These are phyloP conservation scores for Elongisporangium prolatum DNA, from an alignment of 352 stramenopile genomes.

Conservation along the genomic window DNA sequence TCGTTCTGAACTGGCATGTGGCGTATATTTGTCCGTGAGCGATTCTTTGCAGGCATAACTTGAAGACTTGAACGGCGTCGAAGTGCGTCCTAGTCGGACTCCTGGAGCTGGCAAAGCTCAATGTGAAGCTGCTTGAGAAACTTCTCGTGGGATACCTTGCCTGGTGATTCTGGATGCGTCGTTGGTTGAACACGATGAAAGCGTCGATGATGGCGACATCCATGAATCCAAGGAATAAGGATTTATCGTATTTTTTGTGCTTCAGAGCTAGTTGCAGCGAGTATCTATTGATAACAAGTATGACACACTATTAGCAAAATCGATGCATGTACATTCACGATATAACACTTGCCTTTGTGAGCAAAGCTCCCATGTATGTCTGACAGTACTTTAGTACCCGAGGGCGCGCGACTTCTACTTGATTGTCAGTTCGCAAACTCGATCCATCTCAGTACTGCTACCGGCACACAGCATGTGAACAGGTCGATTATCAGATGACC, in stretches of 20 bases:
- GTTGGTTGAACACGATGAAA: conserved; percentile 8
- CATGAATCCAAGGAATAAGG: conserved; percentile 7
- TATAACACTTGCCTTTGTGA: conserved; percentile 2
- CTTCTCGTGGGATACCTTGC: conserved; percentile 3
- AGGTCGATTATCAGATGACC: conserved; percentile 1
- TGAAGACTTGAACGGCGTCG: neutral
- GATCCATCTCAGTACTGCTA: conserved; percentile 6
- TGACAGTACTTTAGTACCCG: no score
- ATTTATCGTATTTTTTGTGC: conserved; percentile 14
- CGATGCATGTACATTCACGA: conserved; percentile 5
- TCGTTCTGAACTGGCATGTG: conserved; percentile 5
- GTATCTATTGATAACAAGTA: conserved; percentile 6
- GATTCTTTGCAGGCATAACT: conserved; percentile 4
- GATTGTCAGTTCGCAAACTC: neutral
- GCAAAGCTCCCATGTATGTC: no score
- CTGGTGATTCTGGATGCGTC: neutral
- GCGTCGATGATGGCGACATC: conserved; percentile 10
- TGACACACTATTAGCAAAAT: neutral
- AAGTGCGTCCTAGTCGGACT: conserved; percentile 9
- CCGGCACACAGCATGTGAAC: conserved; percentile 6
- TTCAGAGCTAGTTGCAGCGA: conserved; percentile 12
- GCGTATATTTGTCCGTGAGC: no score
- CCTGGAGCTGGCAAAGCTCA: conserved; percentile 8
- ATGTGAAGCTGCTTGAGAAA: conserved; percentile 7
- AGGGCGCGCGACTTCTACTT: no score